Evolutionary conservation across 345 rosid species (phyloP).

Genomic region (Aurinia saxatilis): DNA sequence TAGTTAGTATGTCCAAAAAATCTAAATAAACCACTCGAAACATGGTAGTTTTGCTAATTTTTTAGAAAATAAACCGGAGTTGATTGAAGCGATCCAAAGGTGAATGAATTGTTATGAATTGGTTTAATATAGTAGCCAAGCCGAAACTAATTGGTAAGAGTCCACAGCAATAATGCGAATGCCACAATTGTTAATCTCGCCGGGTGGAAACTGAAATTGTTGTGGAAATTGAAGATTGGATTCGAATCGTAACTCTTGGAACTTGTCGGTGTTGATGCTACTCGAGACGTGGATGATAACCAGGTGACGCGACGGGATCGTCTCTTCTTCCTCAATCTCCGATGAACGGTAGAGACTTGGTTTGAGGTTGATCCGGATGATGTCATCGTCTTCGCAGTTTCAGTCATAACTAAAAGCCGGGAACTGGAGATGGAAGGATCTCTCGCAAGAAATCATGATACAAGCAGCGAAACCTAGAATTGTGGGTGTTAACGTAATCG

Average conservation of each 20-base stretch:
- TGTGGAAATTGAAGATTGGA: background rate
- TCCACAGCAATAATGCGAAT: background rate
- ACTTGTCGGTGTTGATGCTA: background rate
- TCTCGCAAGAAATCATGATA: background rate
- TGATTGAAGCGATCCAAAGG: background rate
- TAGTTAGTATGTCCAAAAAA: too few relatives aligned
- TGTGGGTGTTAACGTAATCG: background rate
- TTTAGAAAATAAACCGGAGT: background rate
- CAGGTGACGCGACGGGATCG: background rate
- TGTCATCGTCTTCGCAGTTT: background rate
- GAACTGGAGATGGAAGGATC: background rate
- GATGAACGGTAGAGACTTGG: background rate
- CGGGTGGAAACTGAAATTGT: background rate
- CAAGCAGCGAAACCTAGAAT: background rate
- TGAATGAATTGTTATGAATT: background rate
- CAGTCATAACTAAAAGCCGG: slow-evolving; percentile 2
- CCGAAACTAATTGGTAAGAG: background rate
- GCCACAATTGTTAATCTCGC: background rate
- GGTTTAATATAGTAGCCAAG: background rate
- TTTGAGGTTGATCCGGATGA: slow-evolving; percentile 3
- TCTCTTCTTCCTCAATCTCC: background rate
- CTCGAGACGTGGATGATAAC: background rate
- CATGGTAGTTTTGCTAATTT: too few relatives aligned
- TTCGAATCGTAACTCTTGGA: background rate
- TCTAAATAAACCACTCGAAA: too few relatives aligned